Evolutionary conservation across 108 stramenopile genomes (phyloP).

Genomic region (Schizochytrium sp.): DNA sequence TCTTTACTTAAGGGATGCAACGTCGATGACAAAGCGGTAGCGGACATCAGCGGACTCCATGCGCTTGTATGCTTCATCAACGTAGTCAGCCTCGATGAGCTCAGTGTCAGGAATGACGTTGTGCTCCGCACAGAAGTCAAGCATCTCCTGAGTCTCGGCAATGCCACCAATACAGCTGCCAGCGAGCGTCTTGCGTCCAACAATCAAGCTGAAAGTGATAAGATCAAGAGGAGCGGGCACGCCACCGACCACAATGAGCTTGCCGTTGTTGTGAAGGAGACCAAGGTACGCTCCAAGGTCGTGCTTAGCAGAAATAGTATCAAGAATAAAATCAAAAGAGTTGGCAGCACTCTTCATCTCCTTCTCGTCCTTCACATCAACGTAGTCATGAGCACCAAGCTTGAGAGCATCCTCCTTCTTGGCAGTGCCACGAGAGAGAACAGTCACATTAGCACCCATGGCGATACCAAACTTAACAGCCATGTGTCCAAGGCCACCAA

Average conservation of each 20-base stretch:
- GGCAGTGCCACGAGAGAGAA: conserved; percentile 68
- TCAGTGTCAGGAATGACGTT: conserved; percentile 73
- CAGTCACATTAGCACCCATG: conserved; percentile 71
- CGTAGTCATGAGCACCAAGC: conserved; percentile 70
- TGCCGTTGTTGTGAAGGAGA: conserved; percentile 68
- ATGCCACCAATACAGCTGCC: conserved; percentile 76
- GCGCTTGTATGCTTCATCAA: conserved; percentile 33
- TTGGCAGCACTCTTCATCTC: conserved; percentile 46
- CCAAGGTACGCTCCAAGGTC: conserved; percentile 64
- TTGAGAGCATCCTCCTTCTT: conserved; percentile 72
- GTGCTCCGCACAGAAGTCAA: conserved; percentile 77
- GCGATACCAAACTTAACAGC: conserved; percentile 76
- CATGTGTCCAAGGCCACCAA: conserved; percentile 81
- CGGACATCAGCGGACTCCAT: conserved; percentile 3
- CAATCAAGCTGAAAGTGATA: conserved; percentile 55
- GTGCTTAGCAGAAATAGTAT: conserved; percentile 72
- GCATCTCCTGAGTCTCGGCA: conserved; percentile 75
- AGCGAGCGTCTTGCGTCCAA: conserved; percentile 61
- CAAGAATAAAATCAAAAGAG: conserved; percentile 73
- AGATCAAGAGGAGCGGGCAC: not conserved
- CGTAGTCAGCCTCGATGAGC: conserved; percentile 63
- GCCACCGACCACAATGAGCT: conserved; percentile 69
- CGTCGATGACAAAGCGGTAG: conserved; percentile 46
- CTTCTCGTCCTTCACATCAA: conserved; percentile 49
- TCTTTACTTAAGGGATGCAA: not conserved